These are phyloP conservation scores for Ceratocystis colombiana DNA, from an alignment of 2,329 filamentous ascomycete species.

Conservation along the genomic window DNA sequence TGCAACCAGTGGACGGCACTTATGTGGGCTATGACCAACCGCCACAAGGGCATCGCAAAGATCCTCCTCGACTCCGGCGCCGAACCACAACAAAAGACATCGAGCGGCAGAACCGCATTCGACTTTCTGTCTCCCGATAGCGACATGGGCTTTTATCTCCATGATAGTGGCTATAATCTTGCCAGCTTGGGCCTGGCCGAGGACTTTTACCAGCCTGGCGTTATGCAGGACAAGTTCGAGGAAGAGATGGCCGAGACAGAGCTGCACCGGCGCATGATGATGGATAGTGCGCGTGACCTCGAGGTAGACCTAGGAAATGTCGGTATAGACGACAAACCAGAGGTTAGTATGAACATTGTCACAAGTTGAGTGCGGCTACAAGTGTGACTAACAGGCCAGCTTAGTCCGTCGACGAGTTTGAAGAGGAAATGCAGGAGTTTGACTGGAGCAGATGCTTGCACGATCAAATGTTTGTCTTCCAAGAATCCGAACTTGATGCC, in stretches of 20 bases:
- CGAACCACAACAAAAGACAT: slow-evolving; percentile 91
- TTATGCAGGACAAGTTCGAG: slow-evolving; percentile 88
- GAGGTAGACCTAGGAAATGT: slow-evolving; percentile 95
- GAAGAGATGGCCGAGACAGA: slow-evolving; percentile 96
- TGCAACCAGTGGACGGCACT: slow-evolving; percentile 94
- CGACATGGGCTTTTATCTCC: slow-evolving; percentile 90
- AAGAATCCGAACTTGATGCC: slow-evolving; percentile 80
- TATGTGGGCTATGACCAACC: slow-evolving; percentile 99
- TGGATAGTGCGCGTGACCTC: slow-evolving; percentile 95
- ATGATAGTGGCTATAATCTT: slow-evolving; percentile 76
- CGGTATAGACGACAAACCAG: slow-evolving; percentile 88
- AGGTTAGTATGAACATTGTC: slow-evolving; percentile 45
- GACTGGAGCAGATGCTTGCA: slow-evolving; percentile 90
- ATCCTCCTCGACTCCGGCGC: slow-evolving; percentile 83
- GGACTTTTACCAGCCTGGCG: slow-evolving; percentile 88
- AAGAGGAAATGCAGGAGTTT: slow-evolving; percentile 82
- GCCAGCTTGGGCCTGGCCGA: slow-evolving; percentile 62
- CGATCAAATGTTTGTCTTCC: slow-evolving; percentile 99
- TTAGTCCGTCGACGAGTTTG: slow-evolving; percentile 60
- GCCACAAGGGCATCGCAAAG: slow-evolving; percentile 93
- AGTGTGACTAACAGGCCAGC: not conserved
- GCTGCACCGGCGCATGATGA: slow-evolving; percentile 93
- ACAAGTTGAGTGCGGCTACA: not conserved
- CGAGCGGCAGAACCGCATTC: slow-evolving; percentile 83
- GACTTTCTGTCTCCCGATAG: slow-evolving; percentile 93